Conservation (phyloP, 2,329 filamentous ascomycete species). For the Nakataea oryzae region DNA sequence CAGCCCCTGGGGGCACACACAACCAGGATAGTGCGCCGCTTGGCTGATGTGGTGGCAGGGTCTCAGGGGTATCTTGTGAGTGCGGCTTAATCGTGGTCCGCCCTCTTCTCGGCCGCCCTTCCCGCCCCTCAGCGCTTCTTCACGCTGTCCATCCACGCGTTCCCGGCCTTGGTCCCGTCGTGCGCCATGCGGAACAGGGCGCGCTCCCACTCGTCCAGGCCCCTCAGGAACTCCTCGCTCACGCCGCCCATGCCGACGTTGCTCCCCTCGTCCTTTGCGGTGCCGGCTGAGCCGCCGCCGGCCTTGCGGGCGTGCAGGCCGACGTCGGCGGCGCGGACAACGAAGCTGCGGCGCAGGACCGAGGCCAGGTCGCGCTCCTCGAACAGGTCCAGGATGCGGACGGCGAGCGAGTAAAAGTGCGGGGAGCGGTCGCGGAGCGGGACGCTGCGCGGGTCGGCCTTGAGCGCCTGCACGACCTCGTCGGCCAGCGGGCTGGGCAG, state of each 20-base stretch:
- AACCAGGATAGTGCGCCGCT: too few species aligned
- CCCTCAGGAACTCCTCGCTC: slow-evolving; percentile 74
- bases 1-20: too few species aligned
- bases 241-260: slow-evolving; percentile 47
- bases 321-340: slow-evolving; percentile 69
- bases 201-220: slow-evolving; percentile 84
- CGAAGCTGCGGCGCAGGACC: slow-evolving; percentile 69
- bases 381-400: slow-evolving; percentile 80
- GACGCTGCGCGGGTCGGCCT: slow-evolving; percentile 79
- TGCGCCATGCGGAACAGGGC: slow-evolving; percentile 64
- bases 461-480: slow-evolving; percentile 78
- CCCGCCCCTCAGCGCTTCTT: slow-evolving; percentile 25
- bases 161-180: slow-evolving; percentile 59
- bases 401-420: slow-evolving; percentile 80
- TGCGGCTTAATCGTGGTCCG: too few species aligned
- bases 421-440: slow-evolving; percentile 73
- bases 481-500: slow-evolving; percentile 67
- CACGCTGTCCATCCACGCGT: slow-evolving; percentile 58
- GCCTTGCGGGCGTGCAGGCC: slow-evolving; percentile 84
- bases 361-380: slow-evolving; percentile 71
- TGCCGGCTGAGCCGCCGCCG: slow-evolving; percentile 56
- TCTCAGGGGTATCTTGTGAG: too few species aligned
- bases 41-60: too few species aligned
- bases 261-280: slow-evolving; percentile 49
- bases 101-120: too few species aligned